A percentile compares a stretch with the other conserved stretches of the same genome.
Evolutionary conservation across 2,329 filamentous ascomycete genomes (phyloP).

Genomic region (Aspergillus fumigatiaffinis): DNA sequence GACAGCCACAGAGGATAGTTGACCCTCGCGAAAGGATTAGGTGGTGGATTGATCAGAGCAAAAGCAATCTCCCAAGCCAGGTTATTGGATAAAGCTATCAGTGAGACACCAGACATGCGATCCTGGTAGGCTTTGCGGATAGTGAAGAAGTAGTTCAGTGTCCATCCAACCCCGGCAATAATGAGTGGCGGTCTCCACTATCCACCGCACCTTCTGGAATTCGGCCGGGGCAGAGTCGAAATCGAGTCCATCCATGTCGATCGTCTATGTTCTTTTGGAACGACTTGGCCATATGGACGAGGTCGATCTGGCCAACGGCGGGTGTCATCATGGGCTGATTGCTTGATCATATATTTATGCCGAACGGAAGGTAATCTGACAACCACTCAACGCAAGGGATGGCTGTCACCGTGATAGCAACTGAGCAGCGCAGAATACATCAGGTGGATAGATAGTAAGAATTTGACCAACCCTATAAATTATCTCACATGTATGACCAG

Average conservation of each 20-base stretch:
- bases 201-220: background rate
- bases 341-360: background rate
- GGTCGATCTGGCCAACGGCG: background rate
- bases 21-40: background rate
- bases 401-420: background rate
- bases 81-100: conserved; percentile 2
- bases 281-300: background rate
- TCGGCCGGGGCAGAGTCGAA: background rate
- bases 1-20: conserved; percentile 1
- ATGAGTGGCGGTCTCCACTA: background rate
- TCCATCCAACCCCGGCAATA: conserved; percentile 1
- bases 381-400: background rate
- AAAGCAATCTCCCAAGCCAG: conserved; percentile 4
- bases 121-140: conserved; percentile 1
- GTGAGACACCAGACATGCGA: background rate
- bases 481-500: background rate
- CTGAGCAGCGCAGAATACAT: background rate
- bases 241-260: conserved; percentile 3
- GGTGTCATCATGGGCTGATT: background rate
- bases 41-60: background rate
- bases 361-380: background rate
- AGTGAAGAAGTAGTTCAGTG: conserved; percentile 2
- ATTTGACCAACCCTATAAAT: background rate
- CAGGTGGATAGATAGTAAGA: background rate
- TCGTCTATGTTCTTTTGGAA: background rate